Evolutionary conservation across 768 basidiomycete genomes (phyloP), one percentile per base, ranked within the genome.

Genomic region (Leucocoprinus leucothites): DNA sequence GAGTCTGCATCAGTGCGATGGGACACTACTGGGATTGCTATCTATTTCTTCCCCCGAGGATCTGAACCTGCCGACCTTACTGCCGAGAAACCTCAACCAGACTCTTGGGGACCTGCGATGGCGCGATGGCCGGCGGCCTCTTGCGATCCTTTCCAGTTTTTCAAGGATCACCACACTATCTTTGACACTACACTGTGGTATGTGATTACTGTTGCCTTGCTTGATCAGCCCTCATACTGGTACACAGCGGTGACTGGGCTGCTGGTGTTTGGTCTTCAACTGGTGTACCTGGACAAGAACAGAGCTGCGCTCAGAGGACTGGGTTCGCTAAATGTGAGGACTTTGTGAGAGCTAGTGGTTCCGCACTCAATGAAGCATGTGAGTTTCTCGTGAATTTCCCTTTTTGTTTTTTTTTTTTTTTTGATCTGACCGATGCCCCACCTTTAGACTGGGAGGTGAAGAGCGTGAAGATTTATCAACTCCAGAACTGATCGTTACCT

Each of bases 181-280:
- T 91, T 95, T 61, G 88, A 94, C 66, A 94, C 89, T 34, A 93
- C 92, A 18, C 74, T 94, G 49, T 92, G 91, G 85, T 88, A 65
- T 51, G 81, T 62, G 31, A 8, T 57, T 55, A 57, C 61, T 60
- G 14, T 48, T 41, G 18, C 13, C 18, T 11, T 8, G 3, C 26
- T 25, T 58, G 18, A 55, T 34, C n/a, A 13, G 2, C 19, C 14
- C 25, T 60, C 19, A 51, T 16, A 26, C 35, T 40, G 18, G 13
- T 14, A 26, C 41, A 24, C 44, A 87, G 91, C 62, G 94, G 94
- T 57, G 90, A 95, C 61, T 98, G 94, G 94, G 93, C 94, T 9
- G 83, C 85, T 46, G 73, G 72, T 44, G 87, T 82, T n/a, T 98
- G 94, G 94, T 73, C 70, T 47, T 58, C 63, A 21, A 70, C 86